Base-by-base conservation (phyloP, 2,329 filamentous ascomycete genomes). In the Akanthomyces dipterigenus region DNA sequence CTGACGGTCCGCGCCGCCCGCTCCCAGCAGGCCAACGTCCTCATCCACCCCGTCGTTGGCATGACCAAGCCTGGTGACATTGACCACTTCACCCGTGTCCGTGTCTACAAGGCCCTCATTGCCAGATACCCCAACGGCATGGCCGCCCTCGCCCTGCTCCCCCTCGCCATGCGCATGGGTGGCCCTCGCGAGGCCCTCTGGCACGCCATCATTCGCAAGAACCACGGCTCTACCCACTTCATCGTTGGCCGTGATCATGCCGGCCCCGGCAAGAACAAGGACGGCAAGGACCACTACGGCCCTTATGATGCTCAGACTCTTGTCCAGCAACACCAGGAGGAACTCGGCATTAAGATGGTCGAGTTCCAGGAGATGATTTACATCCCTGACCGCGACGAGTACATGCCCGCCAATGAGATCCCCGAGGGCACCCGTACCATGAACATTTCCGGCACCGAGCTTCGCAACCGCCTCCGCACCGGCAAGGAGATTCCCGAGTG, bases 321-420 rank as follows among this genome's bases (percentile, higher is more conserved):
- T 28, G 93, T 99, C 63, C 92, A 97, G 83, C 91, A 96, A 82
- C 96, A 97, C 86, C 88, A 88, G 73, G 87, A 91, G 67, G 95
- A 99, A 84, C 90, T 99, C 64, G 95, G 93, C 70, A 99, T 99
- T 73, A 91, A 97, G 81, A 95, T 99, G 72, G 95, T 99, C 66
- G 92, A 95, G 68, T 99, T 99, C 88, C 93, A 98, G 82, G 92
- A 96, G 86, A 96, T 99, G 88, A 98, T 96, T 65, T 99, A 98
- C 80, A 88, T 98, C 63, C 95, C 95, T 68, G 95, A 98, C 78
- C 88, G 86, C 73, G 95, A 99, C 76, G 95, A 98, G 83, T 99
- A 99, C 83, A 87, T 86, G 70, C 95, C 95, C 62, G 86, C 92
- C 76, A 91, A 99, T 78, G 85, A 97, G 80, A 93, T 99, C 64